Percentiles rank a stretch among this genome's conserved stretches.
Conservation (phyloP, 768 basidiomycete genomes). For the Nidularia pulvinata region DNA sequence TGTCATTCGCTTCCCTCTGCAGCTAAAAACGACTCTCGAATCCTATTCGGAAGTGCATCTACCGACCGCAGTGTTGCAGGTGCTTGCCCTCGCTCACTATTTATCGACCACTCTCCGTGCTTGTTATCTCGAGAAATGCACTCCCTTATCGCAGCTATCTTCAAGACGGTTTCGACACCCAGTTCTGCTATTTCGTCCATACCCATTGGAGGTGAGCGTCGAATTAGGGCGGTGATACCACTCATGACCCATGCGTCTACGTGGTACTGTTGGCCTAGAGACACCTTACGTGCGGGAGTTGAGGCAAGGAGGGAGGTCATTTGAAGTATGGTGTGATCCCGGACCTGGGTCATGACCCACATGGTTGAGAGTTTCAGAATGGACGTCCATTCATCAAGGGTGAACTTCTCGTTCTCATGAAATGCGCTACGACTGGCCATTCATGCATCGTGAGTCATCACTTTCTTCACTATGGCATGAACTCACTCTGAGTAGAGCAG, state of each 20-base stretch:
- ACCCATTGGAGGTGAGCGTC: constrained; percentile 15
- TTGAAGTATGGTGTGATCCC: constrained; percentile 25
- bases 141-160: constrained; percentile 14
- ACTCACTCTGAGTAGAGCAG: constrained; percentile 11
- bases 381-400: constrained; percentile 31
- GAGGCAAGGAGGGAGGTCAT: constrained; percentile 10
- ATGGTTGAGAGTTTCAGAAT: constrained; percentile 33
- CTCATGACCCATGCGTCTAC: constrained; percentile 28
- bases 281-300: constrained; percentile 21
- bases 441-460: constrained; percentile 24
- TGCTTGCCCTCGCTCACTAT: too few species aligned
- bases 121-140: background rate
- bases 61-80: too few species aligned
- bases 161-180: constrained; percentile 15
- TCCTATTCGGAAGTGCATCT: too few species aligned
- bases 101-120: too few species aligned
- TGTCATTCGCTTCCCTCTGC: too few species aligned
- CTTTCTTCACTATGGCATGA: background rate
- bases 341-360: constrained; percentile 30
- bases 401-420: constrained; percentile 17
- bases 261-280: constrained; percentile 25
- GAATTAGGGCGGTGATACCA: constrained; percentile 18
- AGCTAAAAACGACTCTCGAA: too few species aligned
- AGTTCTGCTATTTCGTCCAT: constrained; percentile 18
- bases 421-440: constrained; percentile 32